Evolutionary conservation across 768 basidiomycete genomes (phyloP).

Genomic region (Lanmaoa pseudosensibilis): DNA sequence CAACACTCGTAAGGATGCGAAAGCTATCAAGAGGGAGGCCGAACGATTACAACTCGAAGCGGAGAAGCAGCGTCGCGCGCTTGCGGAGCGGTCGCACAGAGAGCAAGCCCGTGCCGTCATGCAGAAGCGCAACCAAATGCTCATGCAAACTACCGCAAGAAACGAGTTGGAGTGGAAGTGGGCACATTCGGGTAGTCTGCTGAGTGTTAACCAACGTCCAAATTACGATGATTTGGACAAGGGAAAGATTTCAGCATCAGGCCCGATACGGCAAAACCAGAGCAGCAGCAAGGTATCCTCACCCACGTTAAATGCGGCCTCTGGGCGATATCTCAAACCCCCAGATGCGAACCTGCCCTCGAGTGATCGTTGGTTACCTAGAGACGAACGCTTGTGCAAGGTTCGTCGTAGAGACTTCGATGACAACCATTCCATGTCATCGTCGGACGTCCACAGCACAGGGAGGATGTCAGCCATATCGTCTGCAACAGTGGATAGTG

Average conservation of each 20-base stretch:
- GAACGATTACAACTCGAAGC: slow-evolving; percentile 77
- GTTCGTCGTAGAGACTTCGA: slow-evolving; percentile 81
- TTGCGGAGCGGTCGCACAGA: slow-evolving; percentile 69
- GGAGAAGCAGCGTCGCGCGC: slow-evolving; percentile 78
- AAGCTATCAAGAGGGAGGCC: slow-evolving; percentile 80
- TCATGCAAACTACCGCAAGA: slow-evolving; percentile 52
- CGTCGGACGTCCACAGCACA: slow-evolving; percentile 77
- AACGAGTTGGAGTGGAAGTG: slow-evolving; percentile 66
- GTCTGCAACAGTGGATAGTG: slow-evolving; percentile 81
- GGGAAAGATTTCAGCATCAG: slow-evolving; percentile 56
- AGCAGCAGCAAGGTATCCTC: slow-evolving; percentile 41
- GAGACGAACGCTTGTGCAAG: slow-evolving; percentile 68
- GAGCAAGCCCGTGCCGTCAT: slow-evolving; percentile 93
- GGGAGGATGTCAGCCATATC: slow-evolving; percentile 77
- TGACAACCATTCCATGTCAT: slow-evolving; percentile 90
- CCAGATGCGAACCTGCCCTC: slow-evolving; percentile 35
- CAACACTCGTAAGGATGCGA: slow-evolving; percentile 53
- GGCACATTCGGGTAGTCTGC: slow-evolving; percentile 42
- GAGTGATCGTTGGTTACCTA: slow-evolving; percentile 47
- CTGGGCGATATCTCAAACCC: slow-evolving; percentile 51
- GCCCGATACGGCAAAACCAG: slow-evolving; percentile 63
- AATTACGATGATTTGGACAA: slow-evolving; percentile 35
- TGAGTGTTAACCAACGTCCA: slow-evolving; percentile 39
- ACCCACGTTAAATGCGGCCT: slow-evolving; percentile 59
- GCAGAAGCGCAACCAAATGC: slow-evolving; percentile 80